Evolutionary conservation across 164 flowering plant species (phyloP).

Genomic region (Liriodendron chinense): DNA sequence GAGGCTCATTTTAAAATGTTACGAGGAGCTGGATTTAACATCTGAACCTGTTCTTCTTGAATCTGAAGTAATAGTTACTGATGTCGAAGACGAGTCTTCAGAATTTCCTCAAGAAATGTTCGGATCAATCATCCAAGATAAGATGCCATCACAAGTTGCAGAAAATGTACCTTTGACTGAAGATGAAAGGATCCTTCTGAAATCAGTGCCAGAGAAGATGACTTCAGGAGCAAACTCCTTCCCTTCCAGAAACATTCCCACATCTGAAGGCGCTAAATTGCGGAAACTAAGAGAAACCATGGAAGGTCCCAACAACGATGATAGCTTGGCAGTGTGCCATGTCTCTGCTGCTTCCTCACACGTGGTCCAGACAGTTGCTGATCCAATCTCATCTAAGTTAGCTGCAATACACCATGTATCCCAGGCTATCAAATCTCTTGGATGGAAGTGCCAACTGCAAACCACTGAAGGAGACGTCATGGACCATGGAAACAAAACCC

Average conservation of each 20-base stretch:
- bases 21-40: conserved; percentile 62
- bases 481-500: conserved; percentile 27
- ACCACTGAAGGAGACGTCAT: conserved; percentile 38
- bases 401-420: conserved; percentile 98
- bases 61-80: conserved; percentile 51
- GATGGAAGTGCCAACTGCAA: conserved; percentile 83
- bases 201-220: conserved; percentile 27
- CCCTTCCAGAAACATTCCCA: conserved; percentile 21
- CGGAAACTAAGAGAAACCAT: conserved; percentile 15
- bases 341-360: conserved; percentile 29
- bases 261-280: conserved; percentile 16
- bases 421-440: conserved; percentile 91
- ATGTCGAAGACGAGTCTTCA: conserved; percentile 54
- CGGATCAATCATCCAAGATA: conserved; percentile 37
- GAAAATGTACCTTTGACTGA: conserved; percentile 19
- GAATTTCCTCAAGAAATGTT: conserved; percentile 36
- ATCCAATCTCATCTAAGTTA: conserved; percentile 79
- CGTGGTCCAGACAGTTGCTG: conserved; percentile 50
- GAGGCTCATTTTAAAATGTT: conserved; percentile 69
- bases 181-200: conserved; percentile 21
- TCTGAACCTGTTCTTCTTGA: conserved; percentile 52
- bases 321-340: conserved; percentile 30
- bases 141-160: conserved; percentile 16
- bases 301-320: conserved; percentile 21
- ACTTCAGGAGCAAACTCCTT: conserved; percentile 24